Conservation (phyloP, 2,329 filamentous ascomycete species). For the Botrytis squamosa region DNA sequence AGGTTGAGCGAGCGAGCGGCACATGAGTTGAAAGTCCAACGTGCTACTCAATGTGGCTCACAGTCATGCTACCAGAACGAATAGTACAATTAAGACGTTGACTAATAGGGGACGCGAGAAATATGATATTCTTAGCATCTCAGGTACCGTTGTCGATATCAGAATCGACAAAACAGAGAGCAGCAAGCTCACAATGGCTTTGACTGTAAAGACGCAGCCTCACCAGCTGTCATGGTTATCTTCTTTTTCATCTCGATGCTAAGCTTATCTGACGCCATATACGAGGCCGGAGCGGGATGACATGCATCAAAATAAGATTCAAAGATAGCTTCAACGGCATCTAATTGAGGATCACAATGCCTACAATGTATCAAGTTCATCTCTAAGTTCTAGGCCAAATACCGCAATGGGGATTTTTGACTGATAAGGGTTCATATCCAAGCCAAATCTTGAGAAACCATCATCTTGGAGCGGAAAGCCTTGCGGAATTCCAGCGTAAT, state of each 20-base stretch:
- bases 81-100: background rate
- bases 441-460: background rate
- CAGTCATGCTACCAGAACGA: background rate
- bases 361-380: background rate
- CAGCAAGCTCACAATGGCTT: background rate
- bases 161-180: background rate
- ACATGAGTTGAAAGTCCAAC: background rate
- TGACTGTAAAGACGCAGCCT: background rate
- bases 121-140: background rate
- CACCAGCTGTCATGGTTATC: background rate
- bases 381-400: background rate
- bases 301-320: background rate
- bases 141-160: too few species aligned
- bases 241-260: background rate
- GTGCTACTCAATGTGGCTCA: background rate
- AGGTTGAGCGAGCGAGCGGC: background rate
- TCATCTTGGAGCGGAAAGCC: background rate
- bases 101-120: conserved; percentile 1
- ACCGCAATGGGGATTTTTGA: background rate
- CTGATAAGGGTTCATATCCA: background rate
- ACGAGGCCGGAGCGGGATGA: background rate
- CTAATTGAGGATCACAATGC: background rate
- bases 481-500: background rate
- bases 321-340: background rate
- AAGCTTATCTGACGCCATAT: background rate